Evolutionary conservation across 176 grass and related monocot genomes (phyloP).

Genomic region (Rhynchospora pubera): DNA sequence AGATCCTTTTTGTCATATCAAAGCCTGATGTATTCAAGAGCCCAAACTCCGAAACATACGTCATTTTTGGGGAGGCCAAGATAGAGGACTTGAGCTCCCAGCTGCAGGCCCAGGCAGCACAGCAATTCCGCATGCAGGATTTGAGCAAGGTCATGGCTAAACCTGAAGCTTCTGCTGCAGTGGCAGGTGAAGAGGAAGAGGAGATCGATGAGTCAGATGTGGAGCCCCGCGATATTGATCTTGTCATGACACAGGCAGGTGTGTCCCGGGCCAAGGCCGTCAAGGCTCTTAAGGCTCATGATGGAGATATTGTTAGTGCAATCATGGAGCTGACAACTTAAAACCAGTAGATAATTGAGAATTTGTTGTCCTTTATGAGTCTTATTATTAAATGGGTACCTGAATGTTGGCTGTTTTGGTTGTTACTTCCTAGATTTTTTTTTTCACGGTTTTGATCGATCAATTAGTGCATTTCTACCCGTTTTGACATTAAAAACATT

Average conservation of each 20-base stretch:
- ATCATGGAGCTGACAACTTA: conserved; percentile 90
- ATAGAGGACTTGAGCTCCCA: conserved; percentile 85
- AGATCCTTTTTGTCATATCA: conserved; percentile 83
- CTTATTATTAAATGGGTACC: background rate
- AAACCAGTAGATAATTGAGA: background rate
- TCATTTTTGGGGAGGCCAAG: conserved; percentile 92
- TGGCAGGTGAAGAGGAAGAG: conserved; percentile 63
- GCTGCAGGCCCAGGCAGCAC: conserved; percentile 78
- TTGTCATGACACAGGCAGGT: conserved; percentile 88
- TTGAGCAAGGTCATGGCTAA: conserved; percentile 73
- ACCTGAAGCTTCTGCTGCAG: conserved; percentile 28
- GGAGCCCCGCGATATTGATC: conserved; percentile 81
- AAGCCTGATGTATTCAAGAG: conserved; percentile 95
- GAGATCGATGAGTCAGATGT: conserved; percentile 67
- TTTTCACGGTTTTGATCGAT: background rate
- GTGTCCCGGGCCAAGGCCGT: conserved; percentile 68
- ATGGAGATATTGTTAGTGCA: conserved; percentile 83
- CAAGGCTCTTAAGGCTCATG: conserved; percentile 79
- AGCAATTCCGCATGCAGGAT: conserved; percentile 93
- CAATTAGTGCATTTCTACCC: background rate
- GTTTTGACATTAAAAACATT: background rate
- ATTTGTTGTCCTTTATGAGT: background rate
- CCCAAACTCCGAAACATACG: conserved; percentile 78
- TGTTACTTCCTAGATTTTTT: conserved; percentile 13
- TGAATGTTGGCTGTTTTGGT: background rate